Evolutionary conservation across 305 asterid species (phyloP).

Genomic region (Ajuga reptans): DNA sequence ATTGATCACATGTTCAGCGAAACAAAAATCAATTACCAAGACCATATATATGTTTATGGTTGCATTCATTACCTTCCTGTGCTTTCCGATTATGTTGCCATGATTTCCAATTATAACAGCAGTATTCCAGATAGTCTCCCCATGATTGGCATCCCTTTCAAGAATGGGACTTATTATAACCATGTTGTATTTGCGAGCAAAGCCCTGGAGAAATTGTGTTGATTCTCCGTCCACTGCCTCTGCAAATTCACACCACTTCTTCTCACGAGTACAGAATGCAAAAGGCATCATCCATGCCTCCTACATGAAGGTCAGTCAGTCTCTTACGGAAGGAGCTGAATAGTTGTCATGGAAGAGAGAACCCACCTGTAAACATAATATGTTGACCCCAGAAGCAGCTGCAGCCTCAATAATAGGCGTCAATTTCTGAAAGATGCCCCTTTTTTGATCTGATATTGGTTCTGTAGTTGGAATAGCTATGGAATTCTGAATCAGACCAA

Average conservation of each 20-base stretch:
- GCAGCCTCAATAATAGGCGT: slow-evolving; percentile 81
- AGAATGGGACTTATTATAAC: slow-evolving; percentile 84
- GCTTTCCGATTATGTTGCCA: slow-evolving; percentile 88
- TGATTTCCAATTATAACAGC: slow-evolving; percentile 81
- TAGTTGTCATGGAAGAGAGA: neutral
- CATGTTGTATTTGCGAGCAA: slow-evolving; percentile 73
- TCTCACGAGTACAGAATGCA: slow-evolving; percentile 96
- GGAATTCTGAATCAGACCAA: slow-evolving; percentile 80
- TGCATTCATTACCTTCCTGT: slow-evolving; percentile 63
- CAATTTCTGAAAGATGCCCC: slow-evolving; percentile 60
- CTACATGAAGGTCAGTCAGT: slow-evolving; percentile 32
- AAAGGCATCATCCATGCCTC: slow-evolving; percentile 99
- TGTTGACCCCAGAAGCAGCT: slow-evolving; percentile 70
- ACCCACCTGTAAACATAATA: slow-evolving; percentile 74
- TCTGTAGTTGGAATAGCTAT: slow-evolving; percentile 63
- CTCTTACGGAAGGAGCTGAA: neutral
- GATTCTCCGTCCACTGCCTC: slow-evolving; percentile 88
- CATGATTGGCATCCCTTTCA: slow-evolving; percentile 86
- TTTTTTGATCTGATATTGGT: slow-evolving; percentile 59
- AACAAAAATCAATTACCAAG: neutral
- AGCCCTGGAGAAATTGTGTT: slow-evolving; percentile 67
- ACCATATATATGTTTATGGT: neutral
- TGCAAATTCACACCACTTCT: slow-evolving; percentile 90
- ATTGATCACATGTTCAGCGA: neutral
- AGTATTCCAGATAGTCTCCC: slow-evolving; percentile 85